A percentile compares a stretch with the other conserved stretches of the same genome.
phyloP scores from a whole-genome alignment of 2,329 filamentous ascomycete species.

The Grosmannia serpens region DNA sequence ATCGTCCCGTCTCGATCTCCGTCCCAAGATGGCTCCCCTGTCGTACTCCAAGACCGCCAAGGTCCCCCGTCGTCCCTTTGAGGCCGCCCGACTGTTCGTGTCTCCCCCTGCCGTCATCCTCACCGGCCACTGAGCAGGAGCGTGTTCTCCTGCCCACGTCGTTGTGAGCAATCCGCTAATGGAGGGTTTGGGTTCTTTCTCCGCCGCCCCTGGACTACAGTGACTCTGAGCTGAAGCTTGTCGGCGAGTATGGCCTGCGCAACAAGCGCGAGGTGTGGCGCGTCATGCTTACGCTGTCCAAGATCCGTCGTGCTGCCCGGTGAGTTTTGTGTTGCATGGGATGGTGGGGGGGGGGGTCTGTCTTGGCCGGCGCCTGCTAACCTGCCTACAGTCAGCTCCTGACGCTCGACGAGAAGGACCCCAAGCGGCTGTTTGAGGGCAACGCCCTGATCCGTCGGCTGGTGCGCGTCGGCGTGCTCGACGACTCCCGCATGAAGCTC shows the following conservation, averaged over 20 bases:
- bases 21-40: conserved; percentile 31
- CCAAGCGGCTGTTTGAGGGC: conserved; percentile 99
- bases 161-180: conserved; percentile 47
- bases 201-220: conserved; percentile 35
- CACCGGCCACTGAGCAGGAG: conserved; percentile 80
- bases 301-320: conserved; percentile 99
- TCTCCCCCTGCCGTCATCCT: conserved; percentile 11
- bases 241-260: conserved; percentile 98
- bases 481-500: conserved; percentile 99
- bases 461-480: conserved; percentile 97
- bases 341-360: too few relatives aligned
- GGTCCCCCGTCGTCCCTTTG: conserved; percentile 90
- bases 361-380: too few relatives aligned
- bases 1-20: conserved; percentile 2
- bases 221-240: conserved; percentile 98
- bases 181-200: conserved; percentile 5
- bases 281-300: conserved; percentile 98
- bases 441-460: conserved; percentile 99
- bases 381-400: conserved; percentile 71
- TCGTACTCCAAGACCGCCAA: conserved; percentile 99
- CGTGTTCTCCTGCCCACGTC: conserved; percentile 86
- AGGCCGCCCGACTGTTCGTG: conserved; percentile 99
- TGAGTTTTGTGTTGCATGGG: conserved; percentile 36
- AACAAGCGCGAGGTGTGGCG: conserved; percentile 99
- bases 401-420: conserved; percentile 99